Conservation (phyloP, 768 basidiomycete genomes). For the Hericium coralloides region DNA sequence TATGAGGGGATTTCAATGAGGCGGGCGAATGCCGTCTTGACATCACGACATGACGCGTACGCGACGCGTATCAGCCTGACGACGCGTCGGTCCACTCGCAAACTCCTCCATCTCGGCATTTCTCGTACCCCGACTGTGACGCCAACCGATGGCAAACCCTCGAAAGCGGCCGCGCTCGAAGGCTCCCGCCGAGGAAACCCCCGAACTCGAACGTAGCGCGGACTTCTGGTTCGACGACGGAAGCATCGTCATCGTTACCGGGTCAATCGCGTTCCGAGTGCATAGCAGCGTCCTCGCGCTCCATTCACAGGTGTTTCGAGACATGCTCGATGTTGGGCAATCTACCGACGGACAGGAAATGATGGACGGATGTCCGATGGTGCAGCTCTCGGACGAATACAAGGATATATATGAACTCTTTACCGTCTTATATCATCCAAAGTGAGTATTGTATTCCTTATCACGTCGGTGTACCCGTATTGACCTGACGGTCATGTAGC, state of each 20-base stretch:
- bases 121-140: too few relatives aligned
- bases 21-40: too few relatives aligned
- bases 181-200: not conserved
- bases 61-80: not conserved
- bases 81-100: not conserved
- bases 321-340: not conserved
- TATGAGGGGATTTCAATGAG: too few relatives aligned
- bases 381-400: not conserved
- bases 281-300: slow-evolving; percentile 1
- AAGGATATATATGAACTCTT: not conserved
- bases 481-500: too few relatives aligned
- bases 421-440: not conserved
- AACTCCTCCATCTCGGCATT: not conserved
- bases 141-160: too few relatives aligned
- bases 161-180: not conserved
- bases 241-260: slow-evolving; percentile 1
- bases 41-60: too few relatives aligned
- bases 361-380: not conserved
- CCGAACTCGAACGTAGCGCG: not conserved
- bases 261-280: not conserved
- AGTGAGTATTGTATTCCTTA: not conserved
- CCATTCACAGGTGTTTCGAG: slow-evolving; percentile 2
- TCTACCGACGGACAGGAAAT: not conserved
- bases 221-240: slow-evolving; percentile 8
- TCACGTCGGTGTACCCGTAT: too few relatives aligned